Base-by-base conservation (phyloP, 805 yeast genomes). In the Candida parachauliodes region DNA sequence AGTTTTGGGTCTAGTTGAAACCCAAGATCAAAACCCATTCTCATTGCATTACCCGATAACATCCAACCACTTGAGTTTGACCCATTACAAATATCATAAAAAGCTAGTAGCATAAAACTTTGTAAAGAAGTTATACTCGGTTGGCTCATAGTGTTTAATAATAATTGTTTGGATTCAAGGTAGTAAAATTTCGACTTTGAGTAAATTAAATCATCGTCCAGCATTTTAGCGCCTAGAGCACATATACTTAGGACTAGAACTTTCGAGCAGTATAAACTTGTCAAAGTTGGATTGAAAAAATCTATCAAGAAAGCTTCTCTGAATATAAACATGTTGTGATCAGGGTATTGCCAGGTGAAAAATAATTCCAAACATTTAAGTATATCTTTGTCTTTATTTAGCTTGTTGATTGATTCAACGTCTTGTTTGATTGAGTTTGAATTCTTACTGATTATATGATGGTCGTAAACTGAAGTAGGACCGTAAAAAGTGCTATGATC, bases 321-420 rank as follows among this genome's bases (percentile, higher is more conserved):
- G 49, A 75, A 79, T n/a, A 79, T 68, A 47, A 77, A 79, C 60
- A 75, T 68, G 48, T 76, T 76, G 45, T 76, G 70, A 43, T 79
- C 84, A 3, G 84, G 84, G 45, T 79, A 79, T 43, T 76, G 72
- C 80, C 82, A 78, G n/a, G 68, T 70, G 52, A 78, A 79, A 51
- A 79, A 68, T n/a, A 67, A 52, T 46, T 63, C 57, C 24, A 65
- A 39, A 45, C 71, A 66, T 32, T 62, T 64, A 36, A 66, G 53
- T 14, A 55, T 53, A 24, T 54, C 61, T 20, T 56, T 62, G 42
- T 60, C 65, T 34, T 55, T 60, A 43, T 63, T 70, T 36, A 62
- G 47, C 20, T 47, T 41, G 34, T 43, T 52, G 14, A 59, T 58
- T 34, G 48, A 44, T 34, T 41, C 42, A 26, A 43, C 47, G 34